A percentile compares a stretch with the other conserved stretches of the same genome.
Evolutionary conservation across 2,329 filamentous ascomycete genomes (phyloP).

Genomic region (Bretziella fagacearum): DNA sequence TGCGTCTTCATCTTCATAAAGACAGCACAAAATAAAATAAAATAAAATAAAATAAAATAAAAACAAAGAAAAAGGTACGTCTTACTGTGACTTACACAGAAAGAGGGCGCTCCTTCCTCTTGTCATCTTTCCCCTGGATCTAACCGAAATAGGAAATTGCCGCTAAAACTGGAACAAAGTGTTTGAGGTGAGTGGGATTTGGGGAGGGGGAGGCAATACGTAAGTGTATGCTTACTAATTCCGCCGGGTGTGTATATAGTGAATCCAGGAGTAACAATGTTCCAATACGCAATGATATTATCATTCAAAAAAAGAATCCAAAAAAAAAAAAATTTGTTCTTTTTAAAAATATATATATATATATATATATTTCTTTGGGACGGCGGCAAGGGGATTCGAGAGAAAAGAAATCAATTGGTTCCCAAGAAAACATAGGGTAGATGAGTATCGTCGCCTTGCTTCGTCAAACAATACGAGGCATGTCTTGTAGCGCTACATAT

Average conservation of each 20-base stretch:
- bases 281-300: no score
- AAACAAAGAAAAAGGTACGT: background rate
- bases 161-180: background rate
- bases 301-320: no score
- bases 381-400: background rate
- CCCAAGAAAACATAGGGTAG: background rate
- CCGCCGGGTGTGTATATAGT: background rate
- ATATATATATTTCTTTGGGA: no score
- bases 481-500: background rate
- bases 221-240: background rate
- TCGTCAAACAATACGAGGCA: background rate
- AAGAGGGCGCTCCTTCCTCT: background rate
- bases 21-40: no score
- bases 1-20: no score
- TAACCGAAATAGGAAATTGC: constrained; percentile 7
- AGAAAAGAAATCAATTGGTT: background rate
- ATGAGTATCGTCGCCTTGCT: background rate
- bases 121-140: constrained; percentile 6
- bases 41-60: no score
- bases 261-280: background rate
- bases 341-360: background rate
- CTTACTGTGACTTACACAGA: background rate
- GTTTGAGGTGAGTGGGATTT: constrained; percentile 1
- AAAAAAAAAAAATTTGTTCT: no score
- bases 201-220: background rate